Percentiles rank a stretch among this genome's conserved stretches.
These are phyloP conservation scores for Ogataea neopini DNA, from an alignment of 805 yeast genomes.

Conservation along the genomic window DNA sequence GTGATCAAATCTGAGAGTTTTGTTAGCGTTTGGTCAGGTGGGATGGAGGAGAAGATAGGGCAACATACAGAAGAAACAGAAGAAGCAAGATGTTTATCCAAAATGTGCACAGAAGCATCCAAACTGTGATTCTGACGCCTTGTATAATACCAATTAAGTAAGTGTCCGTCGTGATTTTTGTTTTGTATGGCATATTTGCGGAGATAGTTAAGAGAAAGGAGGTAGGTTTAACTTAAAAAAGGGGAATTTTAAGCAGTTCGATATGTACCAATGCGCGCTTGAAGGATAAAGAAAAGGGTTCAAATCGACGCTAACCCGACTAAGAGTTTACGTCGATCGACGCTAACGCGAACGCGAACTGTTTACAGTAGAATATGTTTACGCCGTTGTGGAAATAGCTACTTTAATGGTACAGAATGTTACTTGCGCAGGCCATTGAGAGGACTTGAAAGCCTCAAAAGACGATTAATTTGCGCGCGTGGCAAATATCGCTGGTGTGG, in stretches of 20 bases:
- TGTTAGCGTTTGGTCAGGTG: neutral
- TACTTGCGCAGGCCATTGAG: neutral
- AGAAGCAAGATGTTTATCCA: constrained; percentile 17
- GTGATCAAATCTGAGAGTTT: constrained; percentile 11
- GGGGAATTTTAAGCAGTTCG: neutral
- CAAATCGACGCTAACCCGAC: neutral
- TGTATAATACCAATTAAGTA: constrained; percentile 5
- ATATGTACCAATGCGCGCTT: neutral
- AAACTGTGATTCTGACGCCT: constrained; percentile 10
- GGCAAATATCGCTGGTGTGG: neutral
- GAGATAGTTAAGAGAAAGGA: neutral
- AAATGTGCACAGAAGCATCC: constrained; percentile 17
- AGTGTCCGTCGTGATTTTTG: neutral
- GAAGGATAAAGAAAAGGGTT: neutral
- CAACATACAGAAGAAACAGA: constrained; percentile 17
- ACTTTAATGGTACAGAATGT: neutral
- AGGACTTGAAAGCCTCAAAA: neutral
- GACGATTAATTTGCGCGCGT: neutral
- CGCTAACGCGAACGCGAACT: constrained; percentile 9
- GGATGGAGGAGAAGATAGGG: neutral
- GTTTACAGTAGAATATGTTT: constrained; percentile 6
- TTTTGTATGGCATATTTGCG: neutral
- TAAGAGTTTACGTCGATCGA: neutral
- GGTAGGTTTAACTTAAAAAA: neutral
- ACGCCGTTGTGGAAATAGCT: neutral